Base-by-base conservation (phyloP, 768 basidiomycete species). In the Lentinula aciculospora region DNA sequence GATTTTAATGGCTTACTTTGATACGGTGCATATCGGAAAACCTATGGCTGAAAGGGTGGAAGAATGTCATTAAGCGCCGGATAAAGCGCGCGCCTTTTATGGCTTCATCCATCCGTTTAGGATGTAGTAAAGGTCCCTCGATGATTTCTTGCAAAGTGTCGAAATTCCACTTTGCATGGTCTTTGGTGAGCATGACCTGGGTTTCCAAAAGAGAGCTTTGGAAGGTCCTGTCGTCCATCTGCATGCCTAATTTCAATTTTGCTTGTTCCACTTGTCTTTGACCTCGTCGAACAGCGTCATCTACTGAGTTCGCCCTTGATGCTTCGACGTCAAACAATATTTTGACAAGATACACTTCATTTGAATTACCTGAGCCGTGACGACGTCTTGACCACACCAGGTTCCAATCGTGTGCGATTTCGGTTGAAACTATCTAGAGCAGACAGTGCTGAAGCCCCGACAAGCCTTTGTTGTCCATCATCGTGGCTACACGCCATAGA, bases 161-260 rank as follows among this genome's bases (percentile, higher is more conserved):
- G 67, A 89, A 93, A 64, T 89, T 90, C 97, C 97, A 99, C 64
- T 90, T 94, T 4, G 82, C 81, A 60, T 91, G 84, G 63, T 98
- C 95, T 66, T 92, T 94, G 9, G 86, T 88, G 28, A 88, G 76
- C 76, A 92, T 88, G 12, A 96, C 89, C 72, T 94, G 91, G 2
- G 93, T 92, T 64, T 97, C 94, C 21, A 94, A 77, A 50, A 99
- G 75, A 39, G 79, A 81, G 3, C 85, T 76, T 66, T 95, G 92
- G 71, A 98, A 99, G 3, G 88, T 82, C 68, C 81, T 87, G 69
- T 98, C 97, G 68, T 99, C 97, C 84, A 98, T 92, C 72, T 93
- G 90, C 81, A 97, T 85, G 59, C 88, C 89, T 67, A 89, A 81
- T 68, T 94, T 92, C 55, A 97, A 77, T 70, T 92, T 94, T 25